These are phyloP conservation scores for Xerocomellus chrysenteron DNA, from an alignment of 768 basidiomycete genomes.

Conservation along the genomic window DNA sequence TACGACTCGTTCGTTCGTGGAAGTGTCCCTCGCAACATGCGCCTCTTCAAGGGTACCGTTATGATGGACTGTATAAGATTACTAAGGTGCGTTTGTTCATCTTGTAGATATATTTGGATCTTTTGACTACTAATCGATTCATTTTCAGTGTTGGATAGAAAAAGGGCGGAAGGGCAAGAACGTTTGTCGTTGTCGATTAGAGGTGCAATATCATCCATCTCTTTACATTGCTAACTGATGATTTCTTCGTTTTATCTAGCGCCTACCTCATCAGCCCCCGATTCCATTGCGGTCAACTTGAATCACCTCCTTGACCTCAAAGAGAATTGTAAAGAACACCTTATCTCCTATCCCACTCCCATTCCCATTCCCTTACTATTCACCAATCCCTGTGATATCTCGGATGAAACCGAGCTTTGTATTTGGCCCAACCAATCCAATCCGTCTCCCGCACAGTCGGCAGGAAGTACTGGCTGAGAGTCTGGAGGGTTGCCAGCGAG, in stretches of 20 bases:
- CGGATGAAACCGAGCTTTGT: background rate
- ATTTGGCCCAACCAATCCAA: background rate
- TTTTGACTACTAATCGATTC: background rate
- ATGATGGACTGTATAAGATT: conserved; percentile 33
- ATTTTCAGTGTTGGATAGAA: conserved; percentile 20
- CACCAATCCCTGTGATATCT: background rate
- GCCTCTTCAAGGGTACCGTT: conserved; percentile 25
- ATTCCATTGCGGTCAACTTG: conserved; percentile 5
- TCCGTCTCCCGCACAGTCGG: background rate
- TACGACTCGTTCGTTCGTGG: conserved; percentile 28
- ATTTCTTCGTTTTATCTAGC: conserved; percentile 11
- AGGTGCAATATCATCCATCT: conserved; percentile 8
- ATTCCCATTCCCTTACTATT: background rate
- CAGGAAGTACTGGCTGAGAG: background rate
- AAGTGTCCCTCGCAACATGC: conserved; percentile 25
- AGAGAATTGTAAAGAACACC: background rate
- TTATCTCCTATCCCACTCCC: background rate
- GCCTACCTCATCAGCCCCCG: conserved; percentile 25
- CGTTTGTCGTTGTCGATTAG: conserved; percentile 27
- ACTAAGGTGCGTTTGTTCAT: conserved; percentile 11
- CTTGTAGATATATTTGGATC: background rate
- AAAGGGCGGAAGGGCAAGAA: conserved; percentile 10
- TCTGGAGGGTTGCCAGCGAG: too few relatives aligned
- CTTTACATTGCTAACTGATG: background rate
- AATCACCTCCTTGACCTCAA: too few relatives aligned